Evolutionary conservation across 306 rosid species (phyloP).

Genomic region (Medicago lupulina): DNA sequence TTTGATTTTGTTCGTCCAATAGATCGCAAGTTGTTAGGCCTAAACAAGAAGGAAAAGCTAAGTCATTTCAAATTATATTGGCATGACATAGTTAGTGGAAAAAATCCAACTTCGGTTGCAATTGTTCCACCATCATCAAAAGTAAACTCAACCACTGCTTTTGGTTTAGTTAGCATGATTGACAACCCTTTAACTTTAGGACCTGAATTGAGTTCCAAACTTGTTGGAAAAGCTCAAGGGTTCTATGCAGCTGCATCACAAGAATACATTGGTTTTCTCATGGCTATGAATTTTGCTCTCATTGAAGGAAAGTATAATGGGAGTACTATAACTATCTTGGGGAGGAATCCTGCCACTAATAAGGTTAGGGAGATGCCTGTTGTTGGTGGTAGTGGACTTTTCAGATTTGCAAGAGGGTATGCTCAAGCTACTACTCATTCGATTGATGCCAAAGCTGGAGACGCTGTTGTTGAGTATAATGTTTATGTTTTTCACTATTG

Average conservation of each 20-base stretch:
- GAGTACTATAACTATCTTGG: slow-evolving; percentile 64
- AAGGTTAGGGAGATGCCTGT: slow-evolving; percentile 83
- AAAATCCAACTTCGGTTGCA: slow-evolving; percentile 35
- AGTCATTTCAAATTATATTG: slow-evolving; percentile 67
- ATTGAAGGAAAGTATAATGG: slow-evolving; percentile 78
- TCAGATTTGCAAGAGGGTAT: slow-evolving; percentile 80
- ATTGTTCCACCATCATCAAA: slow-evolving; percentile 40
- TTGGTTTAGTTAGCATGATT: slow-evolving; percentile 49
- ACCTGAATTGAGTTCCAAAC: slow-evolving; percentile 47
- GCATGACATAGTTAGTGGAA: slow-evolving; percentile 63
- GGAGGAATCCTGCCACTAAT: slow-evolving; percentile 56
- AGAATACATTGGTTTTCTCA: slow-evolving; percentile 40
- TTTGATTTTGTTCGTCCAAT: slow-evolving; percentile 40
- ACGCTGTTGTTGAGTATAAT: slow-evolving; percentile 68
- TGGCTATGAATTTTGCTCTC: slow-evolving; percentile 75
- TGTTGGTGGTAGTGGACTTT: slow-evolving; percentile 81
- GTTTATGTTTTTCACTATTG: slow-evolving; percentile 52
- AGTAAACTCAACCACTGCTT: slow-evolving; percentile 39
- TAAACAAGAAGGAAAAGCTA: slow-evolving; percentile 56
- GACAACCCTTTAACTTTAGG: slow-evolving; percentile 57
- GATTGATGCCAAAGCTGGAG: slow-evolving; percentile 38
- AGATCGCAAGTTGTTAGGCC: slow-evolving; percentile 45
- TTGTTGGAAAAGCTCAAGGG: slow-evolving; percentile 64
- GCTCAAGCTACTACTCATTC: slow-evolving; percentile 55
- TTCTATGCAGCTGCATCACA: slow-evolving; percentile 64